A percentile compares a stretch with the other conserved stretches of the same genome.
phyloP scores from a whole-genome alignment of 495 filamentous ascomycete species.

The Pseudotulostoma volvatum region DNA sequence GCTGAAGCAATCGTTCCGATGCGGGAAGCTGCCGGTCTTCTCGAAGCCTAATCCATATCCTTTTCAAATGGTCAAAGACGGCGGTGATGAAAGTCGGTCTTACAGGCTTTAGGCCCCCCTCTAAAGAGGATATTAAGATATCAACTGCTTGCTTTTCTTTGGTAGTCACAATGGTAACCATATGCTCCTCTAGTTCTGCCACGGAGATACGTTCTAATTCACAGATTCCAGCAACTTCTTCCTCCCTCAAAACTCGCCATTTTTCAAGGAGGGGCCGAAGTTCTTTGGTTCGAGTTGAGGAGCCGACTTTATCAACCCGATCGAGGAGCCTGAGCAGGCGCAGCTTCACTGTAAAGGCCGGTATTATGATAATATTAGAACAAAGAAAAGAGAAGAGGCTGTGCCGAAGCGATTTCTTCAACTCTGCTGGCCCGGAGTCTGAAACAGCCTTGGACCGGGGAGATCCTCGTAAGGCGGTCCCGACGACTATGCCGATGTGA shows the following conservation, averaged over 20 bases:
- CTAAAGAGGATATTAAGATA: slow-evolving; percentile 35
- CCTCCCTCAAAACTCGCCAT: slow-evolving; percentile 38
- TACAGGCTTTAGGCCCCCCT: slow-evolving; percentile 26
- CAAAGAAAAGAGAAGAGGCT: slow-evolving; percentile 59
- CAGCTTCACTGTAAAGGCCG: slow-evolving; percentile 48
- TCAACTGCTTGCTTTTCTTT: slow-evolving; percentile 51
- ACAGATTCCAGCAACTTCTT: slow-evolving; percentile 29
- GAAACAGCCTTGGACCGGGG: slow-evolving; percentile 10
- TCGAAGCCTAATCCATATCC: slow-evolving; percentile 56
- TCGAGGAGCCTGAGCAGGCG: slow-evolving; percentile 56
- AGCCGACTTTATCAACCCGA: slow-evolving; percentile 47
- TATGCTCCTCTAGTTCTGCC: slow-evolving; percentile 38
- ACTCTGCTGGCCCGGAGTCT: slow-evolving; percentile 28
- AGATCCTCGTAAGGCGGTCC: slow-evolving; percentile 35
- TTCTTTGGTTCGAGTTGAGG: slow-evolving; percentile 46
- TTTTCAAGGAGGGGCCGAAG: slow-evolving; percentile 51
- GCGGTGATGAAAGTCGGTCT: slow-evolving; percentile 39
- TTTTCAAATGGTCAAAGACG: slow-evolving; percentile 45
- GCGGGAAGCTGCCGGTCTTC: slow-evolving; percentile 40
- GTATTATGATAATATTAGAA: slow-evolving; percentile 51
- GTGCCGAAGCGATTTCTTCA: slow-evolving; percentile 48
- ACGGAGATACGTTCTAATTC: slow-evolving; percentile 44
- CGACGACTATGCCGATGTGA: slow-evolving; percentile 44
- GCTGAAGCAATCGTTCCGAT: slow-evolving; percentile 43
- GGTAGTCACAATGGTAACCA: slow-evolving; percentile 44